Percentiles rank a stretch among this genome's conserved stretches.
Evolutionary conservation across 2,329 filamentous ascomycete genomes (phyloP).

Genomic region (Hirsutella thompsonii): DNA sequence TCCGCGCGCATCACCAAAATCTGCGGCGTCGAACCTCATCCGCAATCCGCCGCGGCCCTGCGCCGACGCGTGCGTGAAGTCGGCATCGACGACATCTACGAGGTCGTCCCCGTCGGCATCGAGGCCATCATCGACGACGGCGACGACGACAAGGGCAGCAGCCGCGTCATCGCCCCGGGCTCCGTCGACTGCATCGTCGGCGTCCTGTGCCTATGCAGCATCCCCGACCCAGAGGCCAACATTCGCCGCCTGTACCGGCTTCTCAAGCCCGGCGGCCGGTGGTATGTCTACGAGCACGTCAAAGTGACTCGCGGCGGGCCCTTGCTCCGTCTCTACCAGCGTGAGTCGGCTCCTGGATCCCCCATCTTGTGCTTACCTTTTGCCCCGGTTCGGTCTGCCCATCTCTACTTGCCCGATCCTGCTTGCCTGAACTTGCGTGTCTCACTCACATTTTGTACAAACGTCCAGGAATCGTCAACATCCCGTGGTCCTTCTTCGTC

Average conservation of each 20-base stretch:
- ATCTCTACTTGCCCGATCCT: no score
- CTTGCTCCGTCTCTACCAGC: constrained; percentile 33
- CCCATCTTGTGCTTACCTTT: neutral
- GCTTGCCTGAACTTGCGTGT: no score
- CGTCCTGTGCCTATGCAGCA: constrained; percentile 49
- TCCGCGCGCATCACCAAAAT: constrained; percentile 28
- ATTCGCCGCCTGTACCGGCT: constrained; percentile 41
- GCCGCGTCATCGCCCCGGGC: constrained; percentile 31
- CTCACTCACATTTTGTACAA: no score
- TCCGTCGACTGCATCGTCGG: constrained; percentile 48
- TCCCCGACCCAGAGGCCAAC: constrained; percentile 45
- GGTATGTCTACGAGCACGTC: constrained; percentile 54
- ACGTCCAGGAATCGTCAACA: constrained; percentile 34
- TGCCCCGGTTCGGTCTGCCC: no score
- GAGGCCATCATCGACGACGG: constrained; percentile 39
- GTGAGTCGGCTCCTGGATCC: constrained; percentile 22
- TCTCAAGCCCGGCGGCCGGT: constrained; percentile 47
- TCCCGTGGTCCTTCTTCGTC: constrained; percentile 38
- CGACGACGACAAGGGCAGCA: no score
- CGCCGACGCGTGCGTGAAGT: constrained; percentile 31
- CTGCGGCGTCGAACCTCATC: constrained; percentile 54
- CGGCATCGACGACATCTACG: constrained; percentile 43
- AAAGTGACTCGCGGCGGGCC: constrained; percentile 22
- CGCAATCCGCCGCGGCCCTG: constrained; percentile 35
- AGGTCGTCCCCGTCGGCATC: constrained; percentile 49